These are phyloP conservation scores for Oxyria digyna DNA, from an alignment of 148 eudicot genomes.

Conservation along the genomic window DNA sequence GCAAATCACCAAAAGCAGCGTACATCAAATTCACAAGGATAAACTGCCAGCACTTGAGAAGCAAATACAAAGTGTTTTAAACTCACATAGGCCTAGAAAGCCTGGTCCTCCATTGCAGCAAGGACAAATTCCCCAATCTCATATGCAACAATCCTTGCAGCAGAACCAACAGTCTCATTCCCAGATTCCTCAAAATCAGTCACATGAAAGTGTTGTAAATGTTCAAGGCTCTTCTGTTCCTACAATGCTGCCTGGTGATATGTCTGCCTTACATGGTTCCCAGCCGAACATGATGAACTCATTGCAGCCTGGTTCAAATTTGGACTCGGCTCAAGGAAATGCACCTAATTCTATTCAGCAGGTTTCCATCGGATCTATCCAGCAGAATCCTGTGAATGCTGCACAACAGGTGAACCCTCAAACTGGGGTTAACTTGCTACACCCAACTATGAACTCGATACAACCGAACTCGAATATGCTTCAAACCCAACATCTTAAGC, in stretches of 20 bases:
- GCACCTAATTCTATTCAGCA: conserved; percentile 53
- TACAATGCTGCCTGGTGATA: conserved; percentile 47
- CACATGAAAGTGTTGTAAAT: conserved; percentile 51
- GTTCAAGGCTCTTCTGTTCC: conserved; percentile 39
- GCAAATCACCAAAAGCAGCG: conserved; percentile 41
- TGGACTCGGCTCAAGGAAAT: conserved; percentile 58
- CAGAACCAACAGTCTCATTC: conserved; percentile 57
- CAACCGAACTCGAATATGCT: conserved; percentile 56
- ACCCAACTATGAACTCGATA: conserved; percentile 37
- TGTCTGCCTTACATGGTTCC: conserved; percentile 44
- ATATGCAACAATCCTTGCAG: conserved; percentile 43
- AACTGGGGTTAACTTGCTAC: conserved; percentile 41
- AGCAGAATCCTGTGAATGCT: conserved; percentile 57
- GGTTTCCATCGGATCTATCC: conserved; percentile 47
- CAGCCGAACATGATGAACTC: conserved; percentile 46
- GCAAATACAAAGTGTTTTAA: conserved; percentile 54
- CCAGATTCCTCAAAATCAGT: conserved; percentile 55
- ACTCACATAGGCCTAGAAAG: conserved; percentile 51
- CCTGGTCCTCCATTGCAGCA: conserved; percentile 46
- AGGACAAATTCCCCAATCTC: conserved; percentile 50
- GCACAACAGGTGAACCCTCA: conserved; percentile 55
- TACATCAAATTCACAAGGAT: conserved; percentile 37
- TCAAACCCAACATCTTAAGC: conserved; percentile 61
- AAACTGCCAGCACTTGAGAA: conserved; percentile 56
- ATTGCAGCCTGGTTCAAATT: conserved; percentile 39